Percentiles rank a stretch among this genome's conserved stretches.
Evolutionary conservation across 768 basidiomycete species (phyloP).

Genomic region (Podaxis mareebaensis): DNA sequence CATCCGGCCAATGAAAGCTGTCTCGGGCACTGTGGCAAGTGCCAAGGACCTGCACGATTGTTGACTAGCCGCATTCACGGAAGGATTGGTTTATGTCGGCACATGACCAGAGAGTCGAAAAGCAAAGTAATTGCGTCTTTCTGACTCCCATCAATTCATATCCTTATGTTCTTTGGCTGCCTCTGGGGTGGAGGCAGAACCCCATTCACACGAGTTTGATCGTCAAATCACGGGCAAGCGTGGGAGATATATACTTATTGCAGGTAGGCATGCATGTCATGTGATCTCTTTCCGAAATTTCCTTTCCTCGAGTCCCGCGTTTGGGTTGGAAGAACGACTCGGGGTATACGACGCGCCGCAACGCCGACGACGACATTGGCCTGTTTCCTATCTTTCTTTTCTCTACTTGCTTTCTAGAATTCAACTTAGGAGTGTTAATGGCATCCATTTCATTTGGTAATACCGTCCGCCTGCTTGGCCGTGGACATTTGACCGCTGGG

Average conservation of each 20-base stretch:
- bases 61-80: not conserved
- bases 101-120: not conserved
- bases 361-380: not conserved
- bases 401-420: not conserved
- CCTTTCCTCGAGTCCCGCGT: not conserved
- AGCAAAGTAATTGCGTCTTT: not conserved
- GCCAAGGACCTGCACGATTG: not conserved
- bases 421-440: not conserved
- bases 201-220: not conserved
- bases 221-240: not conserved
- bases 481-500: not conserved
- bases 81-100: not conserved
- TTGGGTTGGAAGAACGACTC: not conserved
- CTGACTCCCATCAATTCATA: not conserved
- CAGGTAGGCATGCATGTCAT: not conserved
- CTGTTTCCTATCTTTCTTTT: not conserved
- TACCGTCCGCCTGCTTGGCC: constrained; percentile 5
- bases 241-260: not conserved
- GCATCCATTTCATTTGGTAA: constrained; percentile 1
- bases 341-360: not conserved
- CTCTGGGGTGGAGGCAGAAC: not conserved
- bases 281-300: constrained; percentile 5
- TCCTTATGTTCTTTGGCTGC: not conserved
- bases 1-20: not conserved
- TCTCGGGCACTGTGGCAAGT: not conserved